Evolutionary conservation across 2,329 filamentous ascomycete species (phyloP).

Genomic region (Mollisiaceae sp.): DNA sequence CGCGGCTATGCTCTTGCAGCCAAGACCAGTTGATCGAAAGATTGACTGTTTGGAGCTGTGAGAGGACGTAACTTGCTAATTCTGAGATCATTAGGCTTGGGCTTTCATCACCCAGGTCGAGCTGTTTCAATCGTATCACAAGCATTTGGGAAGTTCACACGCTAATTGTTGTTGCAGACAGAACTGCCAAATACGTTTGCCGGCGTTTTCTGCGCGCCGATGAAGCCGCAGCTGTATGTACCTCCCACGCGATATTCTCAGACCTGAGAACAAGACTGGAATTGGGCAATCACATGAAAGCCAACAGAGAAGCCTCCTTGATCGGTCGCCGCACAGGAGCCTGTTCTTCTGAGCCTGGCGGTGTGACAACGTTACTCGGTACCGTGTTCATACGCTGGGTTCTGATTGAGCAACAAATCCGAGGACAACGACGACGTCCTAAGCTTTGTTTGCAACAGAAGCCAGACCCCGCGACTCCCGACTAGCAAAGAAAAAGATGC

Average conservation of each 20-base stretch:
- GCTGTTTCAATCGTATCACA: not conserved
- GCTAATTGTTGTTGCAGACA: not conserved
- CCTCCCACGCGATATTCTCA: not conserved
- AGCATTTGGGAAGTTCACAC: not conserved
- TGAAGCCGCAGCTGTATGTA: not conserved
- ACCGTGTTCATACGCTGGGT: no score
- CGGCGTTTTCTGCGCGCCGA: not conserved
- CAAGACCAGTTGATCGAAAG: not conserved
- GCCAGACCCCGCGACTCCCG: no score
- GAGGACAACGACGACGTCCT: no score
- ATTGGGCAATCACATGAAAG: no score
- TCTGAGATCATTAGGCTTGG: not conserved
- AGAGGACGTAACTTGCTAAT: not conserved
- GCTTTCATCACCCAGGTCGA: not conserved
- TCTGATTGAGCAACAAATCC: no score
- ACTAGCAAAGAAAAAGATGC: no score
- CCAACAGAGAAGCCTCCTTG: no score
- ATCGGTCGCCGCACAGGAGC: no score
- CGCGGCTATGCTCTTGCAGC: not conserved
- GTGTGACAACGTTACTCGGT: no score
- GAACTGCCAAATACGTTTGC: not conserved
- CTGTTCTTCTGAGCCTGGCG: no score
- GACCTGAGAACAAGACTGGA: no score
- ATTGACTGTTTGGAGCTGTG: not conserved
- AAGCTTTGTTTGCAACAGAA: no score